These are phyloP conservation scores for Phyllachora maydis DNA, from an alignment of 2,329 filamentous ascomycete species.

Conservation along the genomic window DNA sequence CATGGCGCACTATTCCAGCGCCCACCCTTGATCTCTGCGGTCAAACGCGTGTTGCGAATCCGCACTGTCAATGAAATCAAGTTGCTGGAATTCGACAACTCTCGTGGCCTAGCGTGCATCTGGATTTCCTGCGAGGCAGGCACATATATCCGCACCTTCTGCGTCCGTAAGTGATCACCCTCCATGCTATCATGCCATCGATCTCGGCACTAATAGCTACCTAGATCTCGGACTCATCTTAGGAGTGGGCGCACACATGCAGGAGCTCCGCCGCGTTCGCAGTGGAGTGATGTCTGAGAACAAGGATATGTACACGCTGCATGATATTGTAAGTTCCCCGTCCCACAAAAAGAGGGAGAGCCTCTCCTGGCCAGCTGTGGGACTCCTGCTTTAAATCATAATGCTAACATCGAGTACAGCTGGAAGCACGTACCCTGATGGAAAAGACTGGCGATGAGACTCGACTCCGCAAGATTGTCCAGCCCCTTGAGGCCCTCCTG, in stretches of 20 bases:
- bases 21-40: slow-evolving; percentile 89
- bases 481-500: slow-evolving; percentile 79
- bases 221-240: slow-evolving; percentile 34
- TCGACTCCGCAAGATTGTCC: slow-evolving; percentile 78
- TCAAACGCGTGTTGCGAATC: slow-evolving; percentile 97
- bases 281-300: slow-evolving; percentile 8
- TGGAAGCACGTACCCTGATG: no score
- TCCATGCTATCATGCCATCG: slow-evolving; percentile 12
- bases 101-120: slow-evolving; percentile 91
- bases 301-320: slow-evolving; percentile 42
- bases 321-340: no score
- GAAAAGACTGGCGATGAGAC: slow-evolving; percentile 83
- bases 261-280: slow-evolving; percentile 9
- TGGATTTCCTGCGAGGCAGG: slow-evolving; percentile 98
- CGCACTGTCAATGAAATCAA: slow-evolving; percentile 96
- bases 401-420: no score
- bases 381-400: no score
- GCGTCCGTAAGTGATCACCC: slow-evolving; percentile 39
- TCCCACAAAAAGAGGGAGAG: no score
- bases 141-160: slow-evolving; percentile 96
- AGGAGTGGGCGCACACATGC: slow-evolving; percentile 50
- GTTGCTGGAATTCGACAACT: slow-evolving; percentile 94
- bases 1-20: slow-evolving; percentile 95
- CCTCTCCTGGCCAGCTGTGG: no score
- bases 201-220: slow-evolving; percentile 4